phyloP scores from a whole-genome alignment of 2,329 filamentous ascomycete genomes.

The Cladosporium oxysporum region DNA sequence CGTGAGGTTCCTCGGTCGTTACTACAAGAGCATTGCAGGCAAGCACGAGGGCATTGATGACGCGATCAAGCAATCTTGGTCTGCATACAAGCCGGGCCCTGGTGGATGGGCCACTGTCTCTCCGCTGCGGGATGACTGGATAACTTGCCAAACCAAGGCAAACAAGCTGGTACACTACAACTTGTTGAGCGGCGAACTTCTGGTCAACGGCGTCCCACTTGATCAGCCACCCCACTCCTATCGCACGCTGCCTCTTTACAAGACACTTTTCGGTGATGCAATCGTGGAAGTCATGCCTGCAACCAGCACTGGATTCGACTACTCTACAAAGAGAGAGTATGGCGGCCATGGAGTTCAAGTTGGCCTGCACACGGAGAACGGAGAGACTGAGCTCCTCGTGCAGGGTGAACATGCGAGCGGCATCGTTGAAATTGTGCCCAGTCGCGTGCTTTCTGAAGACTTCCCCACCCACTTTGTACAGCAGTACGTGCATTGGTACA shows the following conservation, averaged over 20 bases:
- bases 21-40: slow-evolving; percentile 19
- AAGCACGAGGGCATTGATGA: slow-evolving; percentile 23
- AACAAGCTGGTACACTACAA: slow-evolving; percentile 47
- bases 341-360: slow-evolving; percentile 55
- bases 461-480: slow-evolving; percentile 55
- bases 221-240: slow-evolving; percentile 58
- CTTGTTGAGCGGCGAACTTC: slow-evolving; percentile 49
- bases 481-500: slow-evolving; percentile 62
- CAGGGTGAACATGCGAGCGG: slow-evolving; percentile 37
- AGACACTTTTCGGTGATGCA: slow-evolving; percentile 56
- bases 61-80: slow-evolving; percentile 43
- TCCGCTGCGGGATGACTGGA: slow-evolving; percentile 24
- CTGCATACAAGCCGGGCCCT: slow-evolving; percentile 33
- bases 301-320: slow-evolving; percentile 54
- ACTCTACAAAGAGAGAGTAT: slow-evolving; percentile 44
- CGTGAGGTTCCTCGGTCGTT: slow-evolving; percentile 26
- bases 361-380: slow-evolving; percentile 43
- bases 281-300: slow-evolving; percentile 57
- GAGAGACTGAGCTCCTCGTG: slow-evolving; percentile 43
- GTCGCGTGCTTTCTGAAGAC: slow-evolving; percentile 42
- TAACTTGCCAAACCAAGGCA: slow-evolving; percentile 33
- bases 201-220: slow-evolving; percentile 52
- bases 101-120: slow-evolving; percentile 20
- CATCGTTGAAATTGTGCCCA: slow-evolving; percentile 42
- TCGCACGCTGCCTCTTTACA: slow-evolving; percentile 46